A percentile compares a stretch with the other conserved stretches of the same genome.
phyloP scores from a whole-genome alignment of 2,329 filamentous ascomycete species.

The Pestalotiopsis sp. region DNA sequence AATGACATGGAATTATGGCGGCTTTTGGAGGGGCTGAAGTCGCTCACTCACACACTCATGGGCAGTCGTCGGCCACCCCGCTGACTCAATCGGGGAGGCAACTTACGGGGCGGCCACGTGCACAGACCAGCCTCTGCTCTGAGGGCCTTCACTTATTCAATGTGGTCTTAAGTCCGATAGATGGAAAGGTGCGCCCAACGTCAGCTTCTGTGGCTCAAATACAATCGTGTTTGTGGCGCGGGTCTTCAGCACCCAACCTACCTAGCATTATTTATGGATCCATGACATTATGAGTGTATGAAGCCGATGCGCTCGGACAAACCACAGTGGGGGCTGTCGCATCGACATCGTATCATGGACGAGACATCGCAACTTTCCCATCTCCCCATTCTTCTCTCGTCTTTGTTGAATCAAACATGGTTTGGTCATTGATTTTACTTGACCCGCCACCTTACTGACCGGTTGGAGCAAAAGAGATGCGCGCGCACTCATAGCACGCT shows the following conservation, averaged over 20 bases:
- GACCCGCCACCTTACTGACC: background rate
- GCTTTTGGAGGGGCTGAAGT: slow-evolving; percentile 23
- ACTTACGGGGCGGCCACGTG: background rate
- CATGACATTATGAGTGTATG: background rate
- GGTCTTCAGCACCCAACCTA: too few relatives aligned
- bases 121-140: background rate
- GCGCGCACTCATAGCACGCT: background rate
- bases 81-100: slow-evolving; percentile 34
- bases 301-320: background rate
- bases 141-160: background rate
- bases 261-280: background rate
- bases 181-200: background rate
- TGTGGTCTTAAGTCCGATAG: background rate
- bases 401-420: background rate
- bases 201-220: background rate
- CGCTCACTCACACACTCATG: background rate
- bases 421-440: background rate
- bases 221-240: too few relatives aligned
- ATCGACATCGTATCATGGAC: background rate
- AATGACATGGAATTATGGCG: slow-evolving; percentile 34
- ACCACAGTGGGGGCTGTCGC: background rate
- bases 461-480: background rate
- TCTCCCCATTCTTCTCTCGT: background rate
- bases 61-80: slow-evolving; percentile 14
- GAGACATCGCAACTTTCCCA: background rate